Conservation (phyloP, 2,329 filamentous ascomycete species). For the Botrytis byssoidea region DNA sequence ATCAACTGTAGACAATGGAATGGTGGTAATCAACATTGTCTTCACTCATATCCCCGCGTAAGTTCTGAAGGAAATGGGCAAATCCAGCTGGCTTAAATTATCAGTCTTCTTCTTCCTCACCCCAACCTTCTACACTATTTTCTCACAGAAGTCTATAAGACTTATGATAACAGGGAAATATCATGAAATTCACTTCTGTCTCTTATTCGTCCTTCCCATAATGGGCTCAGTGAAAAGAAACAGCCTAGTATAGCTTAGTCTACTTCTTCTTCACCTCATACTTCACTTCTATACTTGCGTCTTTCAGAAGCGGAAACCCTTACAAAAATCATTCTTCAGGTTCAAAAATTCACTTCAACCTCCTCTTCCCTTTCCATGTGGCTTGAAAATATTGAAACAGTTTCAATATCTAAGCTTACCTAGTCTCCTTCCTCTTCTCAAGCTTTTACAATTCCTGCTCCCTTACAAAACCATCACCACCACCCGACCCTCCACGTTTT, state of each 20-base stretch:
- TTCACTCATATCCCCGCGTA: background rate
- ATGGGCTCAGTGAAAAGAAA: background rate
- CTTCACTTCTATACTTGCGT: background rate
- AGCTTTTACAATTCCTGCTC: background rate
- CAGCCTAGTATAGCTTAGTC: background rate
- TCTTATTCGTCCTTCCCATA: background rate
- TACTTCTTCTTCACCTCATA: background rate
- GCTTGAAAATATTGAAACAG: background rate
- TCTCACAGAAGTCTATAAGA: background rate
- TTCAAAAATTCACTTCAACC: background rate
- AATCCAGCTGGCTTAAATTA: no score
- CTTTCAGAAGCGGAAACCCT: background rate
- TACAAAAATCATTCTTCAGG: background rate
- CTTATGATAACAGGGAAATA: background rate
- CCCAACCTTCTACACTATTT: background rate
- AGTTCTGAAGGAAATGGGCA: background rate
- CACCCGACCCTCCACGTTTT: background rate
- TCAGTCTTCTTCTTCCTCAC: background rate
- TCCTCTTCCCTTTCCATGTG: background rate
- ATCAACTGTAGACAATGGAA: background rate
- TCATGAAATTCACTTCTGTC: background rate
- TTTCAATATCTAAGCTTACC: background rate
- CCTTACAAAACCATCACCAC: background rate
- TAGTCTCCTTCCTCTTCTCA: background rate
- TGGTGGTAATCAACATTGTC: background rate